Percentiles rank a stretch among this genome's conserved stretches.
These are phyloP conservation scores for Geranium brycei DNA, from an alignment of 345 rosid species.

Conservation along the genomic window DNA sequence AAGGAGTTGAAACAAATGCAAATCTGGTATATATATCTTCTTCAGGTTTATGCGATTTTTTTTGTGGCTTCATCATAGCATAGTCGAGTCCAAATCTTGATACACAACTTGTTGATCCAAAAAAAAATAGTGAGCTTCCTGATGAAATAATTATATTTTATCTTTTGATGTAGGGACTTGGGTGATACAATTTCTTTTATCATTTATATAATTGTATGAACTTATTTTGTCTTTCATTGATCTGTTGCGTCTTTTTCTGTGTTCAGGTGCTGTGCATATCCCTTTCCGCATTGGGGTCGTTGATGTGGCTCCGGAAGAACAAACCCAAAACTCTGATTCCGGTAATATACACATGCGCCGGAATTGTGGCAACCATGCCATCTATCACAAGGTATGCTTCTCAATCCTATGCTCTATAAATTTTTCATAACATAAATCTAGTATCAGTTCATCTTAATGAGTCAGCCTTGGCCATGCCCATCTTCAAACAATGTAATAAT, in stretches of 20 bases:
- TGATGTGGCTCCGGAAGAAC: slow-evolving; percentile 97
- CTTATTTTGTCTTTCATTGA: background rate
- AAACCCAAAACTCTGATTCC: slow-evolving; percentile 85
- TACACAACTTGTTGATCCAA: too few species aligned
- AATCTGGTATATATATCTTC: slow-evolving; percentile 45
- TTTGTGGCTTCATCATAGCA: too few species aligned
- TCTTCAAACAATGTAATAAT: too few species aligned
- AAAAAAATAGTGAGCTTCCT: too few species aligned
- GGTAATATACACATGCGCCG: slow-evolving; percentile 71
- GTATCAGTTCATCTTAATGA: too few species aligned
- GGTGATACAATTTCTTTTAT: too few species aligned
- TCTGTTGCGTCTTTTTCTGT: slow-evolving; percentile 8
- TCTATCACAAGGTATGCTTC: slow-evolving; percentile 54
- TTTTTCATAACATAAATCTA: too few species aligned
- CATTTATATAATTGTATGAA: too few species aligned
- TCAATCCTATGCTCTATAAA: background rate
- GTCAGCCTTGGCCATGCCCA: too few species aligned
- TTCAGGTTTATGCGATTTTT: background rate
- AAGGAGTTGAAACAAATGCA: slow-evolving; percentile 96
- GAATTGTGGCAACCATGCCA: slow-evolving; percentile 95
- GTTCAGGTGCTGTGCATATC: slow-evolving; percentile 77
- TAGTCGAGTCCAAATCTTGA: too few species aligned
- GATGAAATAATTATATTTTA: too few species aligned
- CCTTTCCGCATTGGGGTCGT: slow-evolving; percentile 83
- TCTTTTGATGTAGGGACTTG: too few species aligned